Evolutionary conservation across 768 basidiomycete species (phyloP), one percentile per base, ranked within the genome.

Genomic region (Xerocomellus dryophilus): DNA sequence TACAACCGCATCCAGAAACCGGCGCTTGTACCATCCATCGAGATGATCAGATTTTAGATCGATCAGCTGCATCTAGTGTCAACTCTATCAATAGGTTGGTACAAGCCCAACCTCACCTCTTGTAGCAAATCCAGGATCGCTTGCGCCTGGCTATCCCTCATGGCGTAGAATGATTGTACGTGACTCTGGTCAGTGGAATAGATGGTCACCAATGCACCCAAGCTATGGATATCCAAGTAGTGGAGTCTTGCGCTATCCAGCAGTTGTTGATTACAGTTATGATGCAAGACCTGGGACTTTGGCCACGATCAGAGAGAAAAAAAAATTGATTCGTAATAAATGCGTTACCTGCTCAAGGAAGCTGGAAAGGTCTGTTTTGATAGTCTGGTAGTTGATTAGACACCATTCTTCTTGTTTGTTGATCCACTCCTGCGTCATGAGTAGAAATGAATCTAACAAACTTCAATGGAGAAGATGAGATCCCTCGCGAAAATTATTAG

Each of bases 1-100:
- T 14, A 70, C 56, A 12, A 71, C 60, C 18, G 64, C 59, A 23
- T 71, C 67, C 48, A 69, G 32, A 53, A 66, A 69, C 20, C 66
- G 54, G 18, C 60, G 67, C 46, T 56, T 62, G 52, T 69, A 69
- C 66, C 64, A 67, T 20, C 32, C 47, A 31, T 66, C 58, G 15
- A 70, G 43, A 27, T 57, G 46, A 14, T 53, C 42, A 0, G 58
- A 67, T 34, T 65, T 62, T 0, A 64, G 31, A 50, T 64, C 58
- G 34, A 68, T 68, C 32, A 71, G 36, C 67, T 66, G 27, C 11
- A 15, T 14, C 7, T 0, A 25, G 5, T 25, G 52, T 68, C 31
- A 57, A 27, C 18, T 25, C 44, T 0, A 40, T 18, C 34, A 10
- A 25, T 20, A 41, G 10, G 20, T 32, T 2, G 17, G 20, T 11